Conservation (phyloP, 1,139 yeast species). For the Yamadazyma triangularis region DNA sequence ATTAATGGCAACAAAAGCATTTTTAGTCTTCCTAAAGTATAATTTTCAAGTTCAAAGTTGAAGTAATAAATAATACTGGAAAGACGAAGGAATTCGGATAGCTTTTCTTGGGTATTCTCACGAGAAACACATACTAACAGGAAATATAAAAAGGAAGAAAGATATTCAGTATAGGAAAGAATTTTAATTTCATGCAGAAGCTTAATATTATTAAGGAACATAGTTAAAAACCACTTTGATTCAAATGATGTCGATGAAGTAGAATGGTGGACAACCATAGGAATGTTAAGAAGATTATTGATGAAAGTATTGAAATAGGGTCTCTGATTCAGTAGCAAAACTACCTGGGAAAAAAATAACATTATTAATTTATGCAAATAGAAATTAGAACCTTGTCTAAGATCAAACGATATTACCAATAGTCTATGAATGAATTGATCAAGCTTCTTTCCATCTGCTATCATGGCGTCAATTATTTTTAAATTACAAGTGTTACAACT, state of each 20-base stretch:
- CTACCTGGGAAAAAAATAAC: conserved; percentile 3
- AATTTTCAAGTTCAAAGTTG: neutral
- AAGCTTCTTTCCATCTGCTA: conserved; percentile 3
- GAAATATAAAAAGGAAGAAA: neutral
- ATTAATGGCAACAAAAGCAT: neutral
- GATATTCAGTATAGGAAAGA: too few relatives aligned
- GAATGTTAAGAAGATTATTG: too few relatives aligned
- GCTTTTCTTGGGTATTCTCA: neutral
- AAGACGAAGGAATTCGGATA: neutral
- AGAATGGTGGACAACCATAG: too few relatives aligned
- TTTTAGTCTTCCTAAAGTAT: neutral
- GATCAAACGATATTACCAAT: conserved; percentile 9
- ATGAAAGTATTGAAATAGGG: too few relatives aligned
- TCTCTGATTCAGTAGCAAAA: too few relatives aligned
- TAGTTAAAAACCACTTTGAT: too few relatives aligned
- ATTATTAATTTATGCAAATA: conserved; percentile 7
- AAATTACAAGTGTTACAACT: neutral
- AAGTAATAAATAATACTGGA: neutral
- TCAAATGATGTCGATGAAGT: too few relatives aligned
- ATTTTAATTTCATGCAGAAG: too few relatives aligned
- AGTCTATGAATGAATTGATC: conserved; percentile 7
- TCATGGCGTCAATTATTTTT: conserved; percentile 2
- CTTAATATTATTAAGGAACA: too few relatives aligned
- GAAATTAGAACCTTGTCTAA: conserved; percentile 7
- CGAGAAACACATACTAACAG: neutral